A percentile compares a stretch with the other conserved stretches of the same genome.
Conservation (phyloP, 805 yeast species). For the Grigorovia yakushimaensis region DNA sequence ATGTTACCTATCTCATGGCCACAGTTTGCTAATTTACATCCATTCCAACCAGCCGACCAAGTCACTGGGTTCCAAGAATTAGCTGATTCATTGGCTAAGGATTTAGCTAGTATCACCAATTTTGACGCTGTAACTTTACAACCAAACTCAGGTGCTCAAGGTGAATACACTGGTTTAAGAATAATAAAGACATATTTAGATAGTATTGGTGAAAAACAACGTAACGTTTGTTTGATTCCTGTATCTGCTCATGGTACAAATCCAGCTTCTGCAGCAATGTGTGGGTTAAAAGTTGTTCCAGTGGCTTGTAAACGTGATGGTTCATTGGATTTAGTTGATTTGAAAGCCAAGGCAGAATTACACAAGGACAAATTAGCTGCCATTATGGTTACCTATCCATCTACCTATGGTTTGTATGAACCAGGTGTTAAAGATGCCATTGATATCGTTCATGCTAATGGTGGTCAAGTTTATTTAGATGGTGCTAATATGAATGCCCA, state of each 20-base stretch:
- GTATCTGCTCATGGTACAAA: slow-evolving; percentile 98
- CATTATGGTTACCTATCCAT: slow-evolving; percentile 94
- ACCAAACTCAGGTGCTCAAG: slow-evolving; percentile 99
- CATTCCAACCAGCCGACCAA: slow-evolving; percentile 84
- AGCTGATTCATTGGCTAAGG: slow-evolving; percentile 67
- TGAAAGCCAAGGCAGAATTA: slow-evolving; percentile 60
- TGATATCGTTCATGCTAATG: slow-evolving; percentile 70
- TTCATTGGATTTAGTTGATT: slow-evolving; percentile 71
- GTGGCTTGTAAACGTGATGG: slow-evolving; percentile 83
- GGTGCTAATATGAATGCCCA: slow-evolving; percentile 99
- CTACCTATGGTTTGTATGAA: slow-evolving; percentile 93
- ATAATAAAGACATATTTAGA: slow-evolving; percentile 73
- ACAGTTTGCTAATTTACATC: slow-evolving; percentile 80
- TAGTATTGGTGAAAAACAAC: slow-evolving; percentile 55
- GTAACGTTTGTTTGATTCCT: slow-evolving; percentile 89
- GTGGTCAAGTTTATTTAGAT: slow-evolving; percentile 95
- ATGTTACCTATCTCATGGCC: slow-evolving; percentile 95
- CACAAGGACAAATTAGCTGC: slow-evolving; percentile 71
- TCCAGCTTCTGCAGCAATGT: slow-evolving; percentile 98
- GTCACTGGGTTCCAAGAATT: slow-evolving; percentile 79
- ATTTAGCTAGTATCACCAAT: slow-evolving; percentile 87
- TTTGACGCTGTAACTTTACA: slow-evolving; percentile 82
- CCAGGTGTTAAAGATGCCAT: slow-evolving; percentile 82
- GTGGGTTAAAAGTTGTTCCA: slow-evolving; percentile 87
- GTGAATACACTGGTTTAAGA: slow-evolving; percentile 90